Conservation (phyloP, 2,329 filamentous ascomycete genomes). For the Fusarium floridanum region DNA sequence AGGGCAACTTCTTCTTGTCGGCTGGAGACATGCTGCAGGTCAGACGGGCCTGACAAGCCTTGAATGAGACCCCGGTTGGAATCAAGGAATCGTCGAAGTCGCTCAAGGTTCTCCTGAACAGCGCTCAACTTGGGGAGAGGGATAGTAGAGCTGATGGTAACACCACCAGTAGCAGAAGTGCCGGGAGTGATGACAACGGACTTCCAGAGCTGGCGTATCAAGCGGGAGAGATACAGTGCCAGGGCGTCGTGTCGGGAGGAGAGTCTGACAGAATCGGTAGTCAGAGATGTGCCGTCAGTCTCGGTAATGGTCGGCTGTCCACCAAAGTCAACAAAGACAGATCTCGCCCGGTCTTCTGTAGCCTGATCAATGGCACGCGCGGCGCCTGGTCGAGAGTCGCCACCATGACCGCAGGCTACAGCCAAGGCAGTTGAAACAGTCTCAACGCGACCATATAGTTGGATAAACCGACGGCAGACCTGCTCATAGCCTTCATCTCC, state of each 20-base stretch:
- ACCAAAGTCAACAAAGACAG: slow-evolving; percentile 92
- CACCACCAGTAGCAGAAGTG: slow-evolving; percentile 66
- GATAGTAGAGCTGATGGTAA: slow-evolving; percentile 77
- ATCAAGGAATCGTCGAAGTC: slow-evolving; percentile 84
- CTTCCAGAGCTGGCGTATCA: slow-evolving; percentile 93
- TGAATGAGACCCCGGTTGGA: slow-evolving; percentile 94
- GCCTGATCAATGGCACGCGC: slow-evolving; percentile 85
- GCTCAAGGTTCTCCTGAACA: slow-evolving; percentile 84
- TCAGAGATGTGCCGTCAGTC: slow-evolving; percentile 76
- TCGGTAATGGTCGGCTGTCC: slow-evolving; percentile 89
- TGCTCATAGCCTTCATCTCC: slow-evolving; percentile 85
- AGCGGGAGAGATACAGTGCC: slow-evolving; percentile 85
- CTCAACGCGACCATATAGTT: slow-evolving; percentile 88
- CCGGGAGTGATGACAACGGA: slow-evolving; percentile 75
- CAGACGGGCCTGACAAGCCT: slow-evolving; percentile 90
- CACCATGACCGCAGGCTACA: slow-evolving; percentile 93
- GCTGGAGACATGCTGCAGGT: slow-evolving; percentile 80
- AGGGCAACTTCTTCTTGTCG: slow-evolving; percentile 92
- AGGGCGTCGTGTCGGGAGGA: slow-evolving; percentile 92
- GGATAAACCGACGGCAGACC: slow-evolving; percentile 86
- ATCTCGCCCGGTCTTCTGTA: slow-evolving; percentile 85
- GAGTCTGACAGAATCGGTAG: slow-evolving; percentile 85
- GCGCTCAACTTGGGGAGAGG: slow-evolving; percentile 75
- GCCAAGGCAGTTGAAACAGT: slow-evolving; percentile 91
- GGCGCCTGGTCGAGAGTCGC: slow-evolving; percentile 78